phyloP scores from a whole-genome alignment of 768 basidiomycete species.

The Podaxis sp. region DNA sequence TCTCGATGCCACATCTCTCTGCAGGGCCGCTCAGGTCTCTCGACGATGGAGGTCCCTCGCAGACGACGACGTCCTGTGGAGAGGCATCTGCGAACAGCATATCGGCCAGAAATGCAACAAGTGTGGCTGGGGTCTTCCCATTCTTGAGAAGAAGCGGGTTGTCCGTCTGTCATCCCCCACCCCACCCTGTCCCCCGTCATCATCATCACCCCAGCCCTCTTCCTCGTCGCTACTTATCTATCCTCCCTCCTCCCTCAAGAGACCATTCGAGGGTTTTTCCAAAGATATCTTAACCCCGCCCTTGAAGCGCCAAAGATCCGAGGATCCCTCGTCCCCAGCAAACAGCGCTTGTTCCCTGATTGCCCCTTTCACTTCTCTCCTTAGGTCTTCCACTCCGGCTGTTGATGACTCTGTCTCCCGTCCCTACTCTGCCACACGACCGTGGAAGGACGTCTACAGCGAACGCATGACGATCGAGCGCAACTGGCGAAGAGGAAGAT shows the following conservation, averaged over 20 bases:
- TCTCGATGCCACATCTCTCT: slow-evolving; percentile 90
- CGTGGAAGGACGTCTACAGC: slow-evolving; percentile 98
- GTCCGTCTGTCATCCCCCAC: slow-evolving; percentile 1
- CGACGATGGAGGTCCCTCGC: slow-evolving; percentile 83
- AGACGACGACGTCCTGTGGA: slow-evolving; percentile 95
- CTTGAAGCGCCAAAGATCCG: slow-evolving; percentile 49
- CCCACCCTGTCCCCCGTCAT: slow-evolving; percentile 27
- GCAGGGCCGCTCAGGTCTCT: slow-evolving; percentile 89
- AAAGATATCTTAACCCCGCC: slow-evolving; percentile 26
- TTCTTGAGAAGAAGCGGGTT: slow-evolving; percentile 64
- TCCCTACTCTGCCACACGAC: slow-evolving; percentile 58
- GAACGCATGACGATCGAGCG: slow-evolving; percentile 95
- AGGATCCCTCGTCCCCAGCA: slow-evolving; percentile 14
- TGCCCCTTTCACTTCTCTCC: slow-evolving; percentile 12
- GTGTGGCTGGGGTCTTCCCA: slow-evolving; percentile 96
- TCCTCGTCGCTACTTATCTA: slow-evolving; percentile 25
- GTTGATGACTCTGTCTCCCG: slow-evolving; percentile 17
- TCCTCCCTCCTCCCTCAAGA: slow-evolving; percentile 19
- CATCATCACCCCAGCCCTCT: slow-evolving; percentile 26
- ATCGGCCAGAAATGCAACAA: slow-evolving; percentile 96
- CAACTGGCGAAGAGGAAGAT: slow-evolving; percentile 95
- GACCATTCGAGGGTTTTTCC: slow-evolving; percentile 27
- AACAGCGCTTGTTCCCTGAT: slow-evolving; percentile 8
- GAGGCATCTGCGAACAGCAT: slow-evolving; percentile 95
- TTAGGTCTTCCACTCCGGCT: slow-evolving; percentile 11